Conservation (phyloP, 228 moss, liverwort and hornwort species). For the Sphagnum magellanicum region DNA sequence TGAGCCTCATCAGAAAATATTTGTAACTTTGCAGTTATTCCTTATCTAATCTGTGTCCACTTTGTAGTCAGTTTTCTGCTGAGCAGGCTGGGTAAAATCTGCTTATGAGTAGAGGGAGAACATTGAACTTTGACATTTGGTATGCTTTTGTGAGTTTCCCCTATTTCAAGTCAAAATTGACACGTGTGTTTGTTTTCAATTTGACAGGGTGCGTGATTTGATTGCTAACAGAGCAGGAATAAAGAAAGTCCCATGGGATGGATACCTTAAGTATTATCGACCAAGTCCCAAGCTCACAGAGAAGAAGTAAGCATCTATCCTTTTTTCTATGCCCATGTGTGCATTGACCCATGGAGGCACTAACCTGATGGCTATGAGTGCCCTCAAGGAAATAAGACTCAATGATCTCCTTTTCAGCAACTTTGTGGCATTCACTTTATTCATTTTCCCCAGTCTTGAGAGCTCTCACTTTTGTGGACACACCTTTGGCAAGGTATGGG, state of each 20-base stretch:
- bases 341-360: neutral
- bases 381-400: too few relatives aligned
- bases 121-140: too few relatives aligned
- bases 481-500: neutral
- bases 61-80: too few relatives aligned
- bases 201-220: conserved; percentile 66
- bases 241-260: conserved; percentile 96
- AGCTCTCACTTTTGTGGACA: neutral
- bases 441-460: neutral
- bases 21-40: too few relatives aligned
- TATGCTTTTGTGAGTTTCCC: too few relatives aligned
- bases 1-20: neutral
- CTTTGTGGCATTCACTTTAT: neutral
- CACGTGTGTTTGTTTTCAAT: neutral
- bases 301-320: conserved; percentile 46
- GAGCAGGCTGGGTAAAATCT: too few relatives aligned
- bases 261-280: conserved; percentile 85
- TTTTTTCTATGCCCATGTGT: neutral
- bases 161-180: too few relatives aligned
- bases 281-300: conserved; percentile 97
- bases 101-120: too few relatives aligned
- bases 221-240: conserved; percentile 79
- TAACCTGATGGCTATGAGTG: neutral
- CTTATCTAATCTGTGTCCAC: too few relatives aligned
- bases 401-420: neutral